Evolutionary conservation across 2,329 filamentous ascomycete genomes (phyloP).

Genomic region (Neonectria punicea): DNA sequence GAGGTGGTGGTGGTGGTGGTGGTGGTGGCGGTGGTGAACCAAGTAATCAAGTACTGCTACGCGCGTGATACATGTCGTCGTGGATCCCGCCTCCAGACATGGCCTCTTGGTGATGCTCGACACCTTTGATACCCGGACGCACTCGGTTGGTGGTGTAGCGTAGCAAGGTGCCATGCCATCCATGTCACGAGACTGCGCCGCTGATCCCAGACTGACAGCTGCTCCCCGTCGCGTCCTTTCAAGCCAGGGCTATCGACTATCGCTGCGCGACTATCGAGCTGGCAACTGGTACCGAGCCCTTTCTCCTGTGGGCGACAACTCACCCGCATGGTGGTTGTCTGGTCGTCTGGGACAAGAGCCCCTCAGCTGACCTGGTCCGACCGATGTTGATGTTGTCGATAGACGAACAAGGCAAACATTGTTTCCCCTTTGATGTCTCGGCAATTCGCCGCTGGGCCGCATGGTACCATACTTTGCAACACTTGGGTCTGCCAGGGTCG

Average conservation of each 20-base stretch:
- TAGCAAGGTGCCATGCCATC: neutral
- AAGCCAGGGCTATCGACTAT: neutral
- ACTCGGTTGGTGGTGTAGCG: neutral
- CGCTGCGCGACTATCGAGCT: neutral
- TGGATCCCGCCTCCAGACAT: neutral
- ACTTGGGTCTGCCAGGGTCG: constrained; percentile 8
- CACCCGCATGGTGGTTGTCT: constrained; percentile 19
- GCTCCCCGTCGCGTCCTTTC: neutral
- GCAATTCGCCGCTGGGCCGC: constrained; percentile 11
- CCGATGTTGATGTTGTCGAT: neutral
- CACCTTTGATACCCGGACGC: neutral
- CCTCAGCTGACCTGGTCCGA: constrained; percentile 12
- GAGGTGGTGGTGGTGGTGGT: neutral
- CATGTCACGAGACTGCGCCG: constrained; percentile 1
- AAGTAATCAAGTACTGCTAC: constrained; percentile 24
- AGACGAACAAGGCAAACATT: neutral
- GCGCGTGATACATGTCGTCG: constrained; percentile 9
- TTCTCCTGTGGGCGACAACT: constrained; percentile 16
- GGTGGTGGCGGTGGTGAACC: neutral
- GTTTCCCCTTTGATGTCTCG: neutral
- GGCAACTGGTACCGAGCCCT: constrained; percentile 9
- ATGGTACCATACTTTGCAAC: constrained; percentile 16
- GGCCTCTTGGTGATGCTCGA: neutral
- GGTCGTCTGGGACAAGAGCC: constrained; percentile 2
- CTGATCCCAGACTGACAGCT: neutral